Evolutionary conservation across 305 asterid genomes (phyloP).

Genomic region (Ajuga reptans): DNA sequence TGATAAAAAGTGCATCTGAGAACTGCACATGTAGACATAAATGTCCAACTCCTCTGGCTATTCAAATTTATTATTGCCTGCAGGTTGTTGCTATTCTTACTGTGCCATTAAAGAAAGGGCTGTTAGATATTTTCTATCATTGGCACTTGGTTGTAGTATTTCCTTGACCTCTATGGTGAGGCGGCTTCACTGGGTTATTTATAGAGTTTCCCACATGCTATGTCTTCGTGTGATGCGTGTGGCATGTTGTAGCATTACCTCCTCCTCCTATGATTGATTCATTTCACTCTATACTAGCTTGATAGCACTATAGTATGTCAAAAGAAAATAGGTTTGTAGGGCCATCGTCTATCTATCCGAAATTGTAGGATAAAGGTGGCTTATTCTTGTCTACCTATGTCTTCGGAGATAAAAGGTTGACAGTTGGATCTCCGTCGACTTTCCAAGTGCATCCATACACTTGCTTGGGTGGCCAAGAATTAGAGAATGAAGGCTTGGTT

Average conservation of each 20-base stretch:
- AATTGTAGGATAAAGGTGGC: too few species aligned
- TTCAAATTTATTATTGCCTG: neutral
- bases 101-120: neutral
- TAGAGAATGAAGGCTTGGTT: too few species aligned
- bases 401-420: too few species aligned
- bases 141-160: neutral
- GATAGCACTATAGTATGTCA: neutral
- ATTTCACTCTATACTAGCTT: neutral
- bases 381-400: too few species aligned
- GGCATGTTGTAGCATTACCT: neutral
- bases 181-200: neutral
- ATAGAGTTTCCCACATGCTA: conserved; percentile 8
- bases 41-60: neutral
- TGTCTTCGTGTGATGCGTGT: neutral
- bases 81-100: neutral
- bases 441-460: too few species aligned
- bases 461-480: too few species aligned
- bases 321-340: too few species aligned
- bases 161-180: neutral
- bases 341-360: too few species aligned
- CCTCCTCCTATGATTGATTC: neutral
- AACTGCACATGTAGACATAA: neutral
- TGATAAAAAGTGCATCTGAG: neutral
- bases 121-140: neutral
- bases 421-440: too few species aligned